These are phyloP conservation scores for Ogataea thermomethanolica DNA, from an alignment of 805 yeast species.

Conservation along the genomic window DNA sequence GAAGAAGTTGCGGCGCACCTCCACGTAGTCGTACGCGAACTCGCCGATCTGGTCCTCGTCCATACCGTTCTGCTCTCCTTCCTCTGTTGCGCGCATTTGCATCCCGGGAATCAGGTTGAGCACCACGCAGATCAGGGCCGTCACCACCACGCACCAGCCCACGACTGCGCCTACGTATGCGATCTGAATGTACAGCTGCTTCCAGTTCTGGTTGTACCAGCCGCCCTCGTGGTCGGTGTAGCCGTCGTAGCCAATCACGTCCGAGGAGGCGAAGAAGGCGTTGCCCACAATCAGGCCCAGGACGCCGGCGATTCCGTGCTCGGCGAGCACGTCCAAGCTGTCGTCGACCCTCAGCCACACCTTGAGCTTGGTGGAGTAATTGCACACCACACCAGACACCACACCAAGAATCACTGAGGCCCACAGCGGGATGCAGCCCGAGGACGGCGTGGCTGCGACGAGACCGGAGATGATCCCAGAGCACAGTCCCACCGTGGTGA, in stretches of 20 bases:
- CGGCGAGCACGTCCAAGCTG: conserved; percentile 93
- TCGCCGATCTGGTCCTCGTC: conserved; percentile 98
- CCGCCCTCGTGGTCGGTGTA: conserved; percentile 84
- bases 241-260: conserved; percentile 90
- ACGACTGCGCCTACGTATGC: conserved; percentile 74
- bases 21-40: conserved; percentile 97
- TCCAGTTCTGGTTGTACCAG: conserved; percentile 87
- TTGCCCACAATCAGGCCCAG: conserved; percentile 79
- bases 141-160: conserved; percentile 74
- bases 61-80: conserved; percentile 84
- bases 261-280: conserved; percentile 81
- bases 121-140: conserved; percentile 70
- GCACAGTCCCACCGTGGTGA: conserved; percentile 93
- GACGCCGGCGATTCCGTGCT: conserved; percentile 96
- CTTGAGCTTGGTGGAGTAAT: conserved; percentile 84
- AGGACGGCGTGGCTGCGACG: conserved; percentile 95
- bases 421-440: conserved; percentile 89
- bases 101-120: conserved; percentile 79
- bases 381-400: conserved; percentile 78
- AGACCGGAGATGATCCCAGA: conserved; percentile 94
- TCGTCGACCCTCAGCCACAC: conserved; percentile 82
- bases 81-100: conserved; percentile 73
- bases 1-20: conserved; percentile 87
- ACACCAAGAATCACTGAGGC: conserved; percentile 85
- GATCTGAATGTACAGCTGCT: conserved; percentile 85